Evolutionary conservation across 148 eudicot species (phyloP).

Genomic region (Salicornia ramosissima): DNA sequence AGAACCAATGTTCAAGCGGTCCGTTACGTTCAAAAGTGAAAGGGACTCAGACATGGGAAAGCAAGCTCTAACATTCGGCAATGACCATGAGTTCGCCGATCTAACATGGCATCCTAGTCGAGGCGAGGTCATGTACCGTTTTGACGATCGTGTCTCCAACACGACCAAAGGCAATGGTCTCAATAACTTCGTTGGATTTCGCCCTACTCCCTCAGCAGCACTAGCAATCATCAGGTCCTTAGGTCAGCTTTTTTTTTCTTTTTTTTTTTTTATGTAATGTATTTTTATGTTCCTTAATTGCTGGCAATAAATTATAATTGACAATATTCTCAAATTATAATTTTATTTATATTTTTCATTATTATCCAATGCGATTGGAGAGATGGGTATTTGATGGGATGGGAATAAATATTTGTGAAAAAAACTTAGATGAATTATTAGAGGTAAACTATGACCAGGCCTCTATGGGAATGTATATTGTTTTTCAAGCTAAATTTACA

Average conservation of each 20-base stretch:
- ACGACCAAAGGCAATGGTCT: slow-evolving; percentile 43
- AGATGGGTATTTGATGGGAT: too few species aligned
- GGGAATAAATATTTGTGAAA: too few species aligned
- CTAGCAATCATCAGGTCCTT: slow-evolving; percentile 33
- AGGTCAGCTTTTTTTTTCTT: slow-evolving; percentile 26
- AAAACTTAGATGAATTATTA: too few species aligned
- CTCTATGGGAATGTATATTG: too few species aligned
- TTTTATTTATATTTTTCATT: too few species aligned
- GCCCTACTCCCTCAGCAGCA: slow-evolving; percentile 33
- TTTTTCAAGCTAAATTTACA: too few species aligned
- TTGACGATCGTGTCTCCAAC: slow-evolving; percentile 52
- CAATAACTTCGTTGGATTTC: slow-evolving; percentile 45
- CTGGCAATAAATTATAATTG: too few species aligned
- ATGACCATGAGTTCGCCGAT: slow-evolving; percentile 63
- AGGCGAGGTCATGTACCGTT: slow-evolving; percentile 39
- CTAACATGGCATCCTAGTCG: slow-evolving; percentile 66
- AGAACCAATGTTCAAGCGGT: slow-evolving; percentile 61
- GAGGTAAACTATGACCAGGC: too few species aligned
- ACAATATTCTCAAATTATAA: too few species aligned
- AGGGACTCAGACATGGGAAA: slow-evolving; percentile 48
- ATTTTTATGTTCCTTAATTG: too few species aligned
- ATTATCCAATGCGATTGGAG: too few species aligned
- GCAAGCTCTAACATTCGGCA: slow-evolving; percentile 41
- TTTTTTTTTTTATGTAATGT: neutral
- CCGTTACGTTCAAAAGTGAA: slow-evolving; percentile 30